Conservation (phyloP, 2,329 filamentous ascomycete genomes). For the Fusarium cyanostomum region DNA sequence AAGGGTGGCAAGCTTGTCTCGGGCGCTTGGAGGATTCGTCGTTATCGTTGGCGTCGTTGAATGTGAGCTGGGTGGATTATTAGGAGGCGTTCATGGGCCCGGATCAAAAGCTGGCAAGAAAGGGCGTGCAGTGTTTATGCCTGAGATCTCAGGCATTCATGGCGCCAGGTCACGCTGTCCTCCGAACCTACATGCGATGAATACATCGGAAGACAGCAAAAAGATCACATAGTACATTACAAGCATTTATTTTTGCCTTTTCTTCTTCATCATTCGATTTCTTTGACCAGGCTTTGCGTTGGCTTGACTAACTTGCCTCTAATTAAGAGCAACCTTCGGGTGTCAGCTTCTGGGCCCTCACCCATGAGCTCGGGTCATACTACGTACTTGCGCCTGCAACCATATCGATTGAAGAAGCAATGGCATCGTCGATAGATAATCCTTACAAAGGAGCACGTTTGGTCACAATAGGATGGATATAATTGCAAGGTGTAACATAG, state of each 20-base stretch:
- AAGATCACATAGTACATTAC: not conserved
- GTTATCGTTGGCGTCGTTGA: slow-evolving; percentile 41
- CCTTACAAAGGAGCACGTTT: not conserved
- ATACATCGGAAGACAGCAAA: slow-evolving; percentile 16
- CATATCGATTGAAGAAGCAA: not conserved
- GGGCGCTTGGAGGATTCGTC: slow-evolving; percentile 27
- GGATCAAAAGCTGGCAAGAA: slow-evolving; percentile 45
- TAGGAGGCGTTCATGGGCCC: slow-evolving; percentile 31
- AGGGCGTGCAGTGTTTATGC: slow-evolving; percentile 36
- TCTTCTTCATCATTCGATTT: not conserved
- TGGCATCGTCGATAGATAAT: not conserved
- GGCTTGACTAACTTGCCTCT: too few relatives aligned
- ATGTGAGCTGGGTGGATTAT: slow-evolving; percentile 33
- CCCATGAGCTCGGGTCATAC: too few relatives aligned
- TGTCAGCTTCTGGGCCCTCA: too few relatives aligned
- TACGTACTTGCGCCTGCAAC: too few relatives aligned
- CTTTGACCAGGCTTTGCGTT: too few relatives aligned
- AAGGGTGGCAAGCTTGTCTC: slow-evolving; percentile 21
- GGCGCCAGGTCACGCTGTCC: slow-evolving; percentile 35
- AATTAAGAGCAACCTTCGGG: too few relatives aligned
- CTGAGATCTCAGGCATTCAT: slow-evolving; percentile 39
- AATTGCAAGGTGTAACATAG: slow-evolving; percentile 10
- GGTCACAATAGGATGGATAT: not conserved
- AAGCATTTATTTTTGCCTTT: not conserved
- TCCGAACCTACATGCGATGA: slow-evolving; percentile 25